Conservation (phyloP, 2,329 filamentous ascomycete species). For the Chaetomiaceae sp. region DNA sequence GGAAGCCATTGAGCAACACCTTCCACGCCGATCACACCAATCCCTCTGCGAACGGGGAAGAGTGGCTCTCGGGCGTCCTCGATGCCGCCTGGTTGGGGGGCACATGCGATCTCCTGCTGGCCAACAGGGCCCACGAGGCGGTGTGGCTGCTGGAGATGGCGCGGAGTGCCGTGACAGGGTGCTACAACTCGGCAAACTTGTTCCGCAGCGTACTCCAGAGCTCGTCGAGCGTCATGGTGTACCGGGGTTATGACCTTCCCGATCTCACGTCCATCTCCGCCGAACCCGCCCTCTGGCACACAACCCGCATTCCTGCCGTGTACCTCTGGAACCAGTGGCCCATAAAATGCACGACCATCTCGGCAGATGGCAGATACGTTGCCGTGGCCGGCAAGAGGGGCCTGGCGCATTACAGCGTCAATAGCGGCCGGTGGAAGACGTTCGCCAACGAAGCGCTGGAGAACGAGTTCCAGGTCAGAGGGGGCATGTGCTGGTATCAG, state of each 20-base stretch:
- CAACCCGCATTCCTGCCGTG: conserved; percentile 73
- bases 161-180: conserved; percentile 86
- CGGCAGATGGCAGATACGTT: conserved; percentile 87
- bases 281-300: conserved; percentile 93
- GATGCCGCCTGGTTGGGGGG: conserved; percentile 83
- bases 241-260: conserved; percentile 86
- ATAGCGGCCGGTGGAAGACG: conserved; percentile 92
- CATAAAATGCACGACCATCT: conserved; percentile 80
- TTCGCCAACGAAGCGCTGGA: conserved; percentile 79
- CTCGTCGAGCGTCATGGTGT: conserved; percentile 82
- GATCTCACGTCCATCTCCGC: conserved; percentile 89
- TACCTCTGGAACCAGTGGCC: conserved; percentile 95
- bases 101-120: conserved; percentile 78
- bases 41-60: conserved; percentile 65
- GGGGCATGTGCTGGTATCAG: conserved; percentile 98
- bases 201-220: conserved; percentile 86
- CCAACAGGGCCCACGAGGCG: conserved; percentile 66
- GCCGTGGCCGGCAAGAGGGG: conserved; percentile 93
- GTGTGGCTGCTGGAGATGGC: conserved; percentile 90
- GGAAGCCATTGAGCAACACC: conserved; percentile 80
- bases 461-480: conserved; percentile 85
- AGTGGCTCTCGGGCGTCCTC: conserved; percentile 75
- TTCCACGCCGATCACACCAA: conserved; percentile 67
- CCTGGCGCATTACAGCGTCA: conserved; percentile 90
- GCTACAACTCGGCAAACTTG: conserved; percentile 86